A percentile compares a stretch with the other conserved stretches of the same genome.
Evolutionary conservation across 2,329 filamentous ascomycete genomes (phyloP).

Genomic region (Sclerotinia spermophila): DNA sequence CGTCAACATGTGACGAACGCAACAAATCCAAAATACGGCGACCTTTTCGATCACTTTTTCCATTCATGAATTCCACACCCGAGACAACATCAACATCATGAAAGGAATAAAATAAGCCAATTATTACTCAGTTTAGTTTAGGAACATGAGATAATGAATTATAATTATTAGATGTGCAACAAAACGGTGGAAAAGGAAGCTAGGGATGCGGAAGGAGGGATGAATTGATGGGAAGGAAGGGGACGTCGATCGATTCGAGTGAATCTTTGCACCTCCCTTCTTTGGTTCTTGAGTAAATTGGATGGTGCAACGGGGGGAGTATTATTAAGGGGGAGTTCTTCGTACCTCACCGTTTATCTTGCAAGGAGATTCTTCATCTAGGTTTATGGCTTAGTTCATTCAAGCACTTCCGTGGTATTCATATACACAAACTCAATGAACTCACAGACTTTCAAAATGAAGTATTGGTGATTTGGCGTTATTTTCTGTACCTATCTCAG

Average conservation of each 20-base stretch:
- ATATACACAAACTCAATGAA: too few species aligned
- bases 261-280: not conserved
- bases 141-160: not conserved
- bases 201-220: not conserved
- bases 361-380: too few species aligned
- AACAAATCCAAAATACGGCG: not conserved
- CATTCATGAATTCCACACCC: not conserved
- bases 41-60: not conserved
- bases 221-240: not conserved
- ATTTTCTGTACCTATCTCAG: not conserved
- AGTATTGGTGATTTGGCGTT: not conserved
- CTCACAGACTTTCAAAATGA: not conserved
- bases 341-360: too few species aligned
- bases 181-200: not conserved
- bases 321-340: not conserved
- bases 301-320: not conserved
- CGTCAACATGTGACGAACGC: slow-evolving; percentile 12
- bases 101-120: not conserved
- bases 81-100: not conserved
- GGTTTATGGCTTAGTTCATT: not conserved
- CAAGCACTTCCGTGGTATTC: not conserved
- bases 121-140: not conserved
- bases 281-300: not conserved
- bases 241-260: not conserved
- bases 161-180: not conserved